Evolutionary conservation across 2,329 filamentous ascomycete genomes (phyloP).

Genomic region (Knufia fluminis): DNA sequence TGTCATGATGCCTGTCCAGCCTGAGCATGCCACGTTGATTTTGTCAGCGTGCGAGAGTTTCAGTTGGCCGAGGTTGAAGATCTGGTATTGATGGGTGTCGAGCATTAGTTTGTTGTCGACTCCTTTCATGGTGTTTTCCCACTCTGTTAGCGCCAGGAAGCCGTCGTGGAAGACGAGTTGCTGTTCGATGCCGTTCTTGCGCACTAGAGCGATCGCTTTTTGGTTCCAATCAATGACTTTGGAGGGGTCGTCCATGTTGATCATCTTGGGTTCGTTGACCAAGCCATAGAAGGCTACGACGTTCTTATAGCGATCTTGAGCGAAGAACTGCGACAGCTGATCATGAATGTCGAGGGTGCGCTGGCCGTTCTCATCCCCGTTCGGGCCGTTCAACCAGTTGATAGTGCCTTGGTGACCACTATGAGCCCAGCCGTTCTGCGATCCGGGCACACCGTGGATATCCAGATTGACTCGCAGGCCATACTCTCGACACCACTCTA

Average conservation of each 20-base stretch:
- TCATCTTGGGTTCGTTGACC: conserved; percentile 89
- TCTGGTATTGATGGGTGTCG: conserved; percentile 98
- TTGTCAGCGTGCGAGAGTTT: conserved; percentile 72
- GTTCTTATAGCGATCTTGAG: conserved; percentile 85
- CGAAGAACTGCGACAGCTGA: conserved; percentile 81
- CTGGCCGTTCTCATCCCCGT: conserved; percentile 68
- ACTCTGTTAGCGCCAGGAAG: conserved; percentile 83
- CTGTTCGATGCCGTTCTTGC: conserved; percentile 62
- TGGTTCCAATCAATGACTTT: conserved; percentile 73
- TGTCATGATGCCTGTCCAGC: conserved; percentile 72
- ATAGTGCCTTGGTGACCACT: conserved; percentile 74
- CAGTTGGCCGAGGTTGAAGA: conserved; percentile 88
- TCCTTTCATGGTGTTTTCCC: conserved; percentile 71
- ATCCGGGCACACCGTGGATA: conserved; percentile 81
- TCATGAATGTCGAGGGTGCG: conserved; percentile 81
- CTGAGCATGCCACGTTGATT: conserved; percentile 75
- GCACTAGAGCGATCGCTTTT: conserved; percentile 62
- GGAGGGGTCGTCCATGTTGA: conserved; percentile 48
- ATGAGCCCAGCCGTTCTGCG: conserved; percentile 97
- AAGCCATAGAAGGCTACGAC: conserved; percentile 88
- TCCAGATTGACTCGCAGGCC: conserved; percentile 89
- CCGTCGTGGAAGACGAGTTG: conserved; percentile 86
- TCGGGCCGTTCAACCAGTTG: conserved; percentile 81
- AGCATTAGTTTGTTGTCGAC: conserved; percentile 63
- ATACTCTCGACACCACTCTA: conserved; percentile 89